These are phyloP conservation scores for Sphaceloma murrayae DNA, from an alignment of 2,329 filamentous ascomycete genomes.

Conservation along the genomic window DNA sequence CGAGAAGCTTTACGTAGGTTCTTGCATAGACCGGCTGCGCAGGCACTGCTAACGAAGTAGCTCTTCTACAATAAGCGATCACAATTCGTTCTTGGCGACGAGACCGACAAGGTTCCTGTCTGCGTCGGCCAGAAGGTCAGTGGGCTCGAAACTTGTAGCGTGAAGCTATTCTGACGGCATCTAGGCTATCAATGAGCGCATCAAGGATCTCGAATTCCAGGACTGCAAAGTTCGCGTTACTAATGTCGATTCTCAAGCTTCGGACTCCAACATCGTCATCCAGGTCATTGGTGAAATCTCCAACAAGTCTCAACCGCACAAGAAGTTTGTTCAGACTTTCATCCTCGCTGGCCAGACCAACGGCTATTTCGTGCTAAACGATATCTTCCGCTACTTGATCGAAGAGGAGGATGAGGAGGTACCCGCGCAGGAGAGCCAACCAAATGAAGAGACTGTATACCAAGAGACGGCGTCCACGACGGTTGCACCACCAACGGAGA, in stretches of 20 bases:
- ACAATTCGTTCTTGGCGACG: constrained; percentile 84
- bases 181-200: constrained; percentile 86
- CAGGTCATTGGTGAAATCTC: constrained; percentile 97
- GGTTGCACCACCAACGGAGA: constrained; percentile 25
- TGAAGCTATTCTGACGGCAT: too few species aligned
- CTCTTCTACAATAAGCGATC: constrained; percentile 96
- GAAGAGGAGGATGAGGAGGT: constrained; percentile 57
- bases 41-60: constrained; percentile 27
- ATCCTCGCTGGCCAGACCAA: constrained; percentile 92
- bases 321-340: constrained; percentile 97
- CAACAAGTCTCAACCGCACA: constrained; percentile 81
- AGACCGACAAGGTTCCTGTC: constrained; percentile 80
- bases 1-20: constrained; percentile 69
- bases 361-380: constrained; percentile 96
- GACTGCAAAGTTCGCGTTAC: constrained; percentile 97
- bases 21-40: not conserved
- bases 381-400: constrained; percentile 89
- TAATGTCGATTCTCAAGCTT: constrained; percentile 94
- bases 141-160: too few species aligned
- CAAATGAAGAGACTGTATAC: constrained; percentile 29
- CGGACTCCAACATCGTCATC: constrained; percentile 87
- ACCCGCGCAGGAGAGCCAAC: constrained; percentile 26
- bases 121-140: constrained; percentile 76
- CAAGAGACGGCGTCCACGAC: constrained; percentile 35
- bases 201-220: constrained; percentile 86